A percentile compares a stretch with the other conserved stretches of the same genome.
These are phyloP conservation scores for Raphanus hybrid DNA, from an alignment of 441 rosid genomes.

Conservation along the genomic window DNA sequence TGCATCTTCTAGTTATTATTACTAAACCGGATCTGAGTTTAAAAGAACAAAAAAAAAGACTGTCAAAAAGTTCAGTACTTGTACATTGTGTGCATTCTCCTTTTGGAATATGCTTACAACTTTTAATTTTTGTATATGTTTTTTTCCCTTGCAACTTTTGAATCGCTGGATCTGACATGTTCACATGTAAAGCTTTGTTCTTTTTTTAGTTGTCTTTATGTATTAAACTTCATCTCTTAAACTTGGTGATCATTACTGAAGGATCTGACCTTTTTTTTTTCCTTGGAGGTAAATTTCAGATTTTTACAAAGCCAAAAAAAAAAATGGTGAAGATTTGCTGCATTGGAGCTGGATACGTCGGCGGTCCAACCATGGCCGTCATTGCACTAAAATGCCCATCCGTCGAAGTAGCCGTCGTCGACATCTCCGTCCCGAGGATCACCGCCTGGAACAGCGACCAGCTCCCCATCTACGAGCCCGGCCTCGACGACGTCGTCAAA, in stretches of 20 bases:
- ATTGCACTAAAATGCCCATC: slow-evolving; percentile 78
- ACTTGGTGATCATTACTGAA: not conserved
- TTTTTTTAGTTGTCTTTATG: not conserved
- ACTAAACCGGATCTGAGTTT: slow-evolving; percentile 33
- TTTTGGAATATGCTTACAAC: not conserved
- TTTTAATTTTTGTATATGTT: not conserved
- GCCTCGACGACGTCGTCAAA: slow-evolving; percentile 74
- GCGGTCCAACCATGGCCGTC: slow-evolving; percentile 87
- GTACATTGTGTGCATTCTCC: not conserved
- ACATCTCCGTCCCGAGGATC: slow-evolving; percentile 66
- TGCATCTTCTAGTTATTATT: slow-evolving; percentile 18
- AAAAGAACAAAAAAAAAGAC: not conserved
- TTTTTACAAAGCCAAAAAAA: not conserved
- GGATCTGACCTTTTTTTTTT: not conserved
- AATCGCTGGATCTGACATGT: slow-evolving; percentile 30
- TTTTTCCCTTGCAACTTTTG: slow-evolving; percentile 9
- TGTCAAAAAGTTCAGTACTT: slow-evolving; percentile 7
- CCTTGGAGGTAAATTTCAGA: not conserved
- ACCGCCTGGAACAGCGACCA: slow-evolving; percentile 79
- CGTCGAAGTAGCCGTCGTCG: slow-evolving; percentile 77
- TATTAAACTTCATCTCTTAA: not conserved
- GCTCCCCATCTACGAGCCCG: slow-evolving; percentile 83
- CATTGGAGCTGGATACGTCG: slow-evolving; percentile 87
- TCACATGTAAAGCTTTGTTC: not conserved
- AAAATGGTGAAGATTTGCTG: slow-evolving; percentile 79